Percentiles rank a stretch among this genome's conserved stretches.
These are phyloP conservation scores for Naganishia friedmannii DNA, from an alignment of 768 basidiomycete genomes.

Conservation along the genomic window DNA sequence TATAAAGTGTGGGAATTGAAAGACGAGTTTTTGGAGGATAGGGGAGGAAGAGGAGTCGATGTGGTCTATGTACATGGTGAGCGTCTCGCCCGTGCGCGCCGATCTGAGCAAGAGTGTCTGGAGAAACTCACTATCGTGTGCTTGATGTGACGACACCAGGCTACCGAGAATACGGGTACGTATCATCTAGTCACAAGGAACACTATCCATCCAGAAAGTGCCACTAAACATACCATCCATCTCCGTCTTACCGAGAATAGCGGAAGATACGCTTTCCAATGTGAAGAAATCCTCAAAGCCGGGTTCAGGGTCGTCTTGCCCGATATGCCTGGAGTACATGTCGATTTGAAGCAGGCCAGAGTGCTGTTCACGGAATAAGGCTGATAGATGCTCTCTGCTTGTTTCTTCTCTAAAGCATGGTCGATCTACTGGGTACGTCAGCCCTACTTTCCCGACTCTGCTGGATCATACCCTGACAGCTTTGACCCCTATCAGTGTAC, in stretches of 20 bases:
- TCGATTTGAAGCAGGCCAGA: neutral
- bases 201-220: too few species aligned
- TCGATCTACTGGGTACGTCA: slow-evolving; percentile 1
- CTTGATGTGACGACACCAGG: slow-evolving; percentile 35
- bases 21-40: slow-evolving; percentile 34
- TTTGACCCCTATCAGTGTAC: slow-evolving; percentile 1
- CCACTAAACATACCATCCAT: neutral
- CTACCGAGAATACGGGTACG: slow-evolving; percentile 45
- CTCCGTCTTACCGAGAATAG: slow-evolving; percentile 4
- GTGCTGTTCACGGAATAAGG: neutral
- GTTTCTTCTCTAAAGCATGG: neutral
- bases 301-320: slow-evolving; percentile 53
- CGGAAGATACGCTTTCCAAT: slow-evolving; percentile 50
- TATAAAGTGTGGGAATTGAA: slow-evolving; percentile 51
- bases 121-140: neutral
- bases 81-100: slow-evolving; percentile 16
- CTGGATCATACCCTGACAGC: too few species aligned
- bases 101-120: neutral
- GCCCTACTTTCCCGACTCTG: neutral
- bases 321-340: slow-evolving; percentile 52
- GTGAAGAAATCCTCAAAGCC: slow-evolving; percentile 45
- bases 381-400: neutral
- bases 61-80: slow-evolving; percentile 52
- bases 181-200: neutral
- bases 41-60: slow-evolving; percentile 49